Evolutionary conservation across 495 filamentous ascomycete species (phyloP), one percentile per base, ranked within the genome.

Genomic region (Pyronema omphalodes): DNA sequence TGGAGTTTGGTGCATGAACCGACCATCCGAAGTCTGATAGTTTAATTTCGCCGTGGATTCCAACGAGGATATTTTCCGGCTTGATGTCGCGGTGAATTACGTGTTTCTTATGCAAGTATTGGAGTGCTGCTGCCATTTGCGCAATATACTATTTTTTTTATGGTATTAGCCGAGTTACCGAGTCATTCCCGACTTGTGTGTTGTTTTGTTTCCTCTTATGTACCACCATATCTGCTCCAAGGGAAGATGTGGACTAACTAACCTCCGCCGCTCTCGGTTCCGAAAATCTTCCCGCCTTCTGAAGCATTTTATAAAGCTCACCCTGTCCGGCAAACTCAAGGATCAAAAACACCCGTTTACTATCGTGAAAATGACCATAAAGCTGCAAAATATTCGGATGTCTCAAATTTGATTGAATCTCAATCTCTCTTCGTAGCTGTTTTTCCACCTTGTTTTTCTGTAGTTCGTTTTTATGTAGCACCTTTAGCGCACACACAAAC

Each of bases 21-120:
- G 83, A 89, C 93, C 93, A 98, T 44, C 91, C 91, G 62, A 98
- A 98, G 68, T 98, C 91, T 4, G 85, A 88, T 65, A 98, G 88
- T 69, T 98, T 98, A 70, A 98, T 93, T 70, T 98, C 91, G 41
- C 88, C 91, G 65, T 96, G 89, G 51, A 98, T 88, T 15, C 91
- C 91, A 37, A 98, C 81, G 12, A 98, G 79, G 59, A 98, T 98
- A 63, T 98, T 98, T 69, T 98, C 91, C 9, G 91, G 91, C 71
- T 98, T 98, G 71, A 98, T 98, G 60, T 98, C 91, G 44, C 91
- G 81, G 63, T 98, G 91, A 71, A 98, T 98, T 59, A 98, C 86
- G 66, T 98, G 91, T 71, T 98, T 96, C 66, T 84, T 86, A 71
- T 98, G 91, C 19, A 96, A 72, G 60, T 96, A 96, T 55, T 78